phyloP scores from a whole-genome alignment of 148 eudicot species.

The Nepenthes mirabilis region DNA sequence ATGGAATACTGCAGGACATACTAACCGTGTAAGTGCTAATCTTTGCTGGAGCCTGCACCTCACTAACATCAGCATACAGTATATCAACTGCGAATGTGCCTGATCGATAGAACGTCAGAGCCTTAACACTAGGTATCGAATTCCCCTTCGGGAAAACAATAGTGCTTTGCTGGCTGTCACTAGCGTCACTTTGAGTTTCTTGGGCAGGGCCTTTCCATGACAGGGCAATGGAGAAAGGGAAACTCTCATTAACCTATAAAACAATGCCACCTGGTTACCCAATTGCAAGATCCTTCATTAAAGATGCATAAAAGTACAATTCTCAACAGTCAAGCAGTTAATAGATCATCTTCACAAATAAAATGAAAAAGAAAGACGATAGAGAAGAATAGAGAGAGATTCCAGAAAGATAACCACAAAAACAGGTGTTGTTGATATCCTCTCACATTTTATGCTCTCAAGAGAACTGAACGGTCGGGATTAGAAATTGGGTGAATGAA shows the following conservation, averaged over 20 bases:
- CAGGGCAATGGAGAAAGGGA: constrained; percentile 69
- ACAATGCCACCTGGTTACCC: background rate
- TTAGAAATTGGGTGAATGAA: too few relatives aligned
- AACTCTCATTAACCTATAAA: constrained; percentile 71
- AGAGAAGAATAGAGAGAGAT: too few relatives aligned
- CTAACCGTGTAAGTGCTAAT: constrained; percentile 83
- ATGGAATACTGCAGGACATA: background rate
- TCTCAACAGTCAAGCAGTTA: too few relatives aligned
- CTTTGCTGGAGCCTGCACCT: constrained; percentile 61
- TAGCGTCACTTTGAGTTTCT: constrained; percentile 41
- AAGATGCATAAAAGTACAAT: background rate
- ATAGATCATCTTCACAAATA: too few relatives aligned
- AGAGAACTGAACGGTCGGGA: too few relatives aligned
- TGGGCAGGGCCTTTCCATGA: constrained; percentile 66
- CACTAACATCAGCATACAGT: constrained; percentile 77
- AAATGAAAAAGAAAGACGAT: too few relatives aligned
- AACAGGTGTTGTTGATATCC: too few relatives aligned
- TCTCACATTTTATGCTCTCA: too few relatives aligned
- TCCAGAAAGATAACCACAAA: too few relatives aligned
- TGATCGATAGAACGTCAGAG: constrained; percentile 61
- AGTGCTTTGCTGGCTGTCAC: constrained; percentile 54
- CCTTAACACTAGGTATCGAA: constrained; percentile 72
- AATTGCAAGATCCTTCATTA: background rate
- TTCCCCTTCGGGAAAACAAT: constrained; percentile 83
- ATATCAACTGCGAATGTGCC: constrained; percentile 64